Evolutionary conservation across 1,139 yeast species (phyloP).

Genomic region (Suhomyces yuchorum): DNA sequence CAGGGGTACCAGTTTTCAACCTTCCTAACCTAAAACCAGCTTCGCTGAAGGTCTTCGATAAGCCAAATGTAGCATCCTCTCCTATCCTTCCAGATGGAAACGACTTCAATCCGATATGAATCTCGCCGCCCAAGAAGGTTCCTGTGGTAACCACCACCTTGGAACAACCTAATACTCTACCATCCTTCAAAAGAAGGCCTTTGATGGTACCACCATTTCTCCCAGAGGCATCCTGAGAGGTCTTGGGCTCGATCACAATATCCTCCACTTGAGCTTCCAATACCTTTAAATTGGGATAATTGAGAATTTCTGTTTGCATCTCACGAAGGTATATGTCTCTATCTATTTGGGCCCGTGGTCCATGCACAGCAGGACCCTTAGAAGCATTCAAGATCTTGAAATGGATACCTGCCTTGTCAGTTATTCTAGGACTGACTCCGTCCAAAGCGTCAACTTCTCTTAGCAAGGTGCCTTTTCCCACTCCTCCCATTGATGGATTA

Average conservation of each 20-base stretch:
- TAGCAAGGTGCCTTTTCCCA: constrained; percentile 92
- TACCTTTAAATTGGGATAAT: constrained; percentile 63
- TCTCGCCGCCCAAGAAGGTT: constrained; percentile 91
- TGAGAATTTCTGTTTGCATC: constrained; percentile 70
- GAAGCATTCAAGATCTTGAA: constrained; percentile 84
- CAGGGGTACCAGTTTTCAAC: constrained; percentile 96
- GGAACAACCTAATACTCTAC: constrained; percentile 57
- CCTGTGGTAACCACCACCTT: constrained; percentile 93
- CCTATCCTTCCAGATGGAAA: constrained; percentile 94
- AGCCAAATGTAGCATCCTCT: constrained; percentile 88
- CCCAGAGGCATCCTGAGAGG: constrained; percentile 31
- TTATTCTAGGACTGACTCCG: constrained; percentile 82
- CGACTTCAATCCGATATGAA: constrained; percentile 79
- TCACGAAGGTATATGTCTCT: constrained; percentile 73
- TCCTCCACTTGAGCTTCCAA: constrained; percentile 83
- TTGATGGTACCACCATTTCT: constrained; percentile 47
- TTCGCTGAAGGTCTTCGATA: constrained; percentile 71
- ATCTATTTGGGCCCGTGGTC: constrained; percentile 96
- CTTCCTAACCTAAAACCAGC: constrained; percentile 88
- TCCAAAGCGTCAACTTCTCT: constrained; percentile 96
- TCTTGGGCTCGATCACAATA: constrained; percentile 60
- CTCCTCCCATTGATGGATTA: constrained; percentile 98
- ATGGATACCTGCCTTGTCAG: constrained; percentile 92
- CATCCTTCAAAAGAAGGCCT: constrained; percentile 77
- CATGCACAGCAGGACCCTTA: constrained; percentile 98